These are phyloP conservation scores for Starmerella vaccinii DNA, from an alignment of 805 yeast species.

Conservation along the genomic window DNA sequence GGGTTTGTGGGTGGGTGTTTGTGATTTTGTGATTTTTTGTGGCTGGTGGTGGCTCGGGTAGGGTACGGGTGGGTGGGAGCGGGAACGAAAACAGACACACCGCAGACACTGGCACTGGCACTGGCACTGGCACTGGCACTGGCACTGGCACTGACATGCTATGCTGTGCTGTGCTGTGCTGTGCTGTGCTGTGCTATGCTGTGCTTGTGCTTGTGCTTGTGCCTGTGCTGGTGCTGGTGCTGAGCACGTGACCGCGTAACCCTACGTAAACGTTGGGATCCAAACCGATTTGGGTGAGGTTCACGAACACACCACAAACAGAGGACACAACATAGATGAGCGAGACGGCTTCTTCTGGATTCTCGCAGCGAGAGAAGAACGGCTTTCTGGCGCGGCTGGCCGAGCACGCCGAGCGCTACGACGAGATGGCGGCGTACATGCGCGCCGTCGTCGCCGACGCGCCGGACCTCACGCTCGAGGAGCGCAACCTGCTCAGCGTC, in stretches of 20 bases:
- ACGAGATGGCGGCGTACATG: constrained; percentile 98
- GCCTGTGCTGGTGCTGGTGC: neutral
- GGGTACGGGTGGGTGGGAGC: no score
- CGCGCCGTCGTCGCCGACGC: constrained; percentile 94
- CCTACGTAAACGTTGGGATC: constrained; percentile 2
- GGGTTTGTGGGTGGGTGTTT: no score
- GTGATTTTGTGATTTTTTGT: no score
- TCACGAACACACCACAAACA: constrained; percentile 1
- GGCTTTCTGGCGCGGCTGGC: constrained; percentile 95
- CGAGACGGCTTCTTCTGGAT: neutral
- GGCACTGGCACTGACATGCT: no score
- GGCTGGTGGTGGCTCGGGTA: no score
- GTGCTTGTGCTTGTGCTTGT: neutral
- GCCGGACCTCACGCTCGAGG: constrained; percentile 92
- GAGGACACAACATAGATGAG: constrained; percentile 2
- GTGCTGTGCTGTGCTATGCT: neutral
- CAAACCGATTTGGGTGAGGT: constrained; percentile 1
- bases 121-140: no score
- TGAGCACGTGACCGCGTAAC: neutral
- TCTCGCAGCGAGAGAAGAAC: constrained; percentile 67
- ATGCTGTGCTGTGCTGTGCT: no score
- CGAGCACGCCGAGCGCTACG: constrained; percentile 99
- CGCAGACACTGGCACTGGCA: no score
- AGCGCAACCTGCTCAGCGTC: constrained; percentile 91
- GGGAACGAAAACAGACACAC: no score